phyloP scores from a whole-genome alignment of 2,329 filamentous ascomycete genomes.

The Huntiella omanensis region DNA sequence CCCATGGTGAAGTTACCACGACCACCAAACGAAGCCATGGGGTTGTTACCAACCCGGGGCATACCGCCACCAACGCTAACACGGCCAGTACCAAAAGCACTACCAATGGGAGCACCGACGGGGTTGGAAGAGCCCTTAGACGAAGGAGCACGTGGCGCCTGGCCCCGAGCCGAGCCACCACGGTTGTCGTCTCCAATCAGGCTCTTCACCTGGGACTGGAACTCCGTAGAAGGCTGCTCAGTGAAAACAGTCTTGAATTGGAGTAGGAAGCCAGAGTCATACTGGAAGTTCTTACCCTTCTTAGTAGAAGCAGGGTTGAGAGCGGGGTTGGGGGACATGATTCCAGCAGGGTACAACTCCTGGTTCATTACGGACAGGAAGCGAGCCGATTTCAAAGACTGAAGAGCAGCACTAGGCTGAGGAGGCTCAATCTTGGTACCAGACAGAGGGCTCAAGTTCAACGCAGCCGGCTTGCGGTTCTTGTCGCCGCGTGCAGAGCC shows the following conservation, averaged over 20 bases:
- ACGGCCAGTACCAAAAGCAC: conserved; percentile 9
- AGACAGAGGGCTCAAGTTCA: conserved; percentile 69
- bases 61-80: conserved; percentile 5
- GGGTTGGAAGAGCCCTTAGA: conserved; percentile 20
- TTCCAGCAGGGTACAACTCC: conserved; percentile 63
- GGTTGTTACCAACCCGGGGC: conserved; percentile 7
- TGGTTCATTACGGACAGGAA: conserved; percentile 67
- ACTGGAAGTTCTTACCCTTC: conserved; percentile 74
- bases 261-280: conserved; percentile 85
- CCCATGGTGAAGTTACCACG: conserved; percentile 38
- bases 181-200: conserved; percentile 49
- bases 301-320: conserved; percentile 64
- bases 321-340: conserved; percentile 79
- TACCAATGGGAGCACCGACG: conserved; percentile 40
- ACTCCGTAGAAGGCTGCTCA: conserved; percentile 88
- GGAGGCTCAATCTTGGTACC: conserved; percentile 75
- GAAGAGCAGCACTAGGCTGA: conserved; percentile 84
- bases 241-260: conserved; percentile 95
- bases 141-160: conserved; percentile 37
- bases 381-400: conserved; percentile 78
- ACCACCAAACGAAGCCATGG: conserved; percentile 8
- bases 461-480: conserved; percentile 56
- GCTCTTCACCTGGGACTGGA: conserved; percentile 76
- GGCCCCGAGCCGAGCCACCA: conserved; percentile 32
- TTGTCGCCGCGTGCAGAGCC: conserved; percentile 22